Conservation (phyloP, 2,329 filamentous ascomycete species). For the Xylaria digitata region DNA sequence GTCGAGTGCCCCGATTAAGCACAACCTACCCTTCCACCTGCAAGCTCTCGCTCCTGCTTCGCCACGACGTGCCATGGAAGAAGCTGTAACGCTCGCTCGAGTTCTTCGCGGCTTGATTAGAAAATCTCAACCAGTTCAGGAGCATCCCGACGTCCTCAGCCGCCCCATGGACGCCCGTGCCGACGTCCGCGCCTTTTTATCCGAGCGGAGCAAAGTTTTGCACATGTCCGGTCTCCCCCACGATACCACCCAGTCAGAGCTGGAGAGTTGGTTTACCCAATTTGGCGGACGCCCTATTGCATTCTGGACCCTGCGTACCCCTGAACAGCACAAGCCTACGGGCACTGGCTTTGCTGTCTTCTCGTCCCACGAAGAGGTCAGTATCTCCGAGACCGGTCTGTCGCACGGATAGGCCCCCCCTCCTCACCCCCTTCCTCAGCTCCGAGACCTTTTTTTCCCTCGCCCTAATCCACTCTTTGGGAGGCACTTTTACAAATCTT, state of each 20-base stretch:
- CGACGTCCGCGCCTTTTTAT: conserved; percentile 94
- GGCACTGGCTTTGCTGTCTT: conserved; percentile 98
- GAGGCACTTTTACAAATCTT: not conserved
- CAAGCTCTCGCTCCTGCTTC: conserved; percentile 96
- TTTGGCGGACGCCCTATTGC: conserved; percentile 97
- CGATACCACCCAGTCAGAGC: conserved; percentile 97
- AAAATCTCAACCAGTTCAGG: conserved; percentile 93
- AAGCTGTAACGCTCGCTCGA: conserved; percentile 91
- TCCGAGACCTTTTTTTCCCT: not conserved
- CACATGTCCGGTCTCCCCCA: conserved; percentile 98
- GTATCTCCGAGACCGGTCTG: conserved; percentile 49
- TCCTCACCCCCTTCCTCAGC: not conserved
- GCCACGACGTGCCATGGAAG: conserved; percentile 95
- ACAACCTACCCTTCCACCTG: conserved; percentile 97
- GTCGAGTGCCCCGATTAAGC: conserved; percentile 97
- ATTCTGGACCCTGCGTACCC: conserved; percentile 97
- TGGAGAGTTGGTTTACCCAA: conserved; percentile 99
- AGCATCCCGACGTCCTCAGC: conserved; percentile 94
- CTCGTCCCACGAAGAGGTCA: conserved; percentile 97
- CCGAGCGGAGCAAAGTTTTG: conserved; percentile 96
- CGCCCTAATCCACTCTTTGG: not conserved
- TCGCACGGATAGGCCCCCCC: not conserved
- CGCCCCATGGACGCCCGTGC: conserved; percentile 96
- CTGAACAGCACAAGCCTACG: conserved; percentile 99
- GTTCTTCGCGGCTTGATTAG: conserved; percentile 92